phyloP scores from a whole-genome alignment of 306 rosid species.

The Sindora glabra region DNA sequence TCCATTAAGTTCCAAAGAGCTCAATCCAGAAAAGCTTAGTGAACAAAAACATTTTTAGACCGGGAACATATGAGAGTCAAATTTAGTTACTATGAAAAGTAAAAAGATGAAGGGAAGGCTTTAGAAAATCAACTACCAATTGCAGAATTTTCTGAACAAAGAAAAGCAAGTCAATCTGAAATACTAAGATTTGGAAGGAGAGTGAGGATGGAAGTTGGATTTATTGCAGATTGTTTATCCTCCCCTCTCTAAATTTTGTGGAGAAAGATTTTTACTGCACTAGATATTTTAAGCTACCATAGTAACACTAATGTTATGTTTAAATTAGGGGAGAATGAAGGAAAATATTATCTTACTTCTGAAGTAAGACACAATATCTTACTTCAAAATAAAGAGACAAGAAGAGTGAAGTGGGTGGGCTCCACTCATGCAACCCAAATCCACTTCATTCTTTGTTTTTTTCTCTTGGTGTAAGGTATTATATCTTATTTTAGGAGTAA shows the following conservation, averaged over 20 bases:
- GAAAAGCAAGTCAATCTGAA: neutral
- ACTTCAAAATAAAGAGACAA: too few species aligned
- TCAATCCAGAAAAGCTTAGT: neutral
- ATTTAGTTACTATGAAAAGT: neutral
- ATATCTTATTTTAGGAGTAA: too few species aligned
- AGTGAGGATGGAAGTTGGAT: neutral
- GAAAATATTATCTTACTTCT: too few species aligned
- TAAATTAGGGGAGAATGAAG: too few species aligned
- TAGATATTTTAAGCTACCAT: neutral
- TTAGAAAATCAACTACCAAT: neutral
- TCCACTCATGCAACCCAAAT: too few species aligned
- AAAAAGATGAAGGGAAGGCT: constrained; percentile 4
- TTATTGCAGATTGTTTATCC: neutral
- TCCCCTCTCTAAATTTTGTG: neutral
- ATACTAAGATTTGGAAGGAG: neutral
- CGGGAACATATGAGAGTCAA: neutral
- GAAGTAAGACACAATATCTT: too few species aligned
- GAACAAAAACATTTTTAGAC: neutral
- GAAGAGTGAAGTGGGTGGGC: too few species aligned
- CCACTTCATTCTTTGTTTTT: too few species aligned
- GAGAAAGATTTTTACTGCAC: neutral
- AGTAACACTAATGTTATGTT: too few species aligned
- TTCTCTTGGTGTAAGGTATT: too few species aligned
- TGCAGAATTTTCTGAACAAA: neutral
- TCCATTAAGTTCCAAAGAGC: too few species aligned